phyloP scores from a whole-genome alignment of 2,329 filamentous ascomycete species.

The Pseudogymnoascus sp. region DNA sequence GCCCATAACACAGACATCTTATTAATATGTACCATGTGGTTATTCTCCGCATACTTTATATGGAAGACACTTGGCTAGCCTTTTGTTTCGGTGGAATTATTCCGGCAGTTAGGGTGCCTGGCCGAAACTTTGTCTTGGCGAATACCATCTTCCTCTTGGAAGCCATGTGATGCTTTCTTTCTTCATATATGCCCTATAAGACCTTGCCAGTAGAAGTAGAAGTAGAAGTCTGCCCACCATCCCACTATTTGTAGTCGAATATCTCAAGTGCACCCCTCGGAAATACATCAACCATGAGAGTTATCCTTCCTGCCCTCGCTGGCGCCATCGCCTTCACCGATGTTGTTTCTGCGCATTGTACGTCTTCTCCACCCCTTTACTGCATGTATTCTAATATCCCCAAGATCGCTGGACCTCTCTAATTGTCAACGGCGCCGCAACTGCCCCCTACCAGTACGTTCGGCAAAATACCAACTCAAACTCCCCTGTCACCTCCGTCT shows the following conservation, averaged over 20 bases:
- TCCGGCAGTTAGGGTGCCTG: background rate
- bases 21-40: background rate
- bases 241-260: background rate
- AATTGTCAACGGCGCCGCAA: constrained; percentile 32
- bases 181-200: background rate
- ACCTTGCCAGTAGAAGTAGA: constrained; percentile 14
- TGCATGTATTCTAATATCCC: background rate
- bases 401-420: constrained; percentile 11
- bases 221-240: background rate
- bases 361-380: background rate
- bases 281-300: background rate
- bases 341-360: constrained; percentile 3
- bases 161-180: background rate
- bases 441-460: constrained; percentile 45
- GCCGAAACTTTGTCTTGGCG: background rate
- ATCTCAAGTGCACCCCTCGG: constrained; percentile 11
- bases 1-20: background rate
- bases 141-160: background rate
- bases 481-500: constrained; percentile 42
- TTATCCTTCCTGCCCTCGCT: background rate
- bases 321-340: constrained; percentile 1
- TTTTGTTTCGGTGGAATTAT: background rate
- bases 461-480: constrained; percentile 39
- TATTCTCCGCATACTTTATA: background rate
- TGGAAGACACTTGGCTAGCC: background rate